Evolutionary conservation across 2,329 filamentous ascomycete species (phyloP), one percentile per base, ranked within the genome.

Genomic region (Aspergillus amoenus): DNA sequence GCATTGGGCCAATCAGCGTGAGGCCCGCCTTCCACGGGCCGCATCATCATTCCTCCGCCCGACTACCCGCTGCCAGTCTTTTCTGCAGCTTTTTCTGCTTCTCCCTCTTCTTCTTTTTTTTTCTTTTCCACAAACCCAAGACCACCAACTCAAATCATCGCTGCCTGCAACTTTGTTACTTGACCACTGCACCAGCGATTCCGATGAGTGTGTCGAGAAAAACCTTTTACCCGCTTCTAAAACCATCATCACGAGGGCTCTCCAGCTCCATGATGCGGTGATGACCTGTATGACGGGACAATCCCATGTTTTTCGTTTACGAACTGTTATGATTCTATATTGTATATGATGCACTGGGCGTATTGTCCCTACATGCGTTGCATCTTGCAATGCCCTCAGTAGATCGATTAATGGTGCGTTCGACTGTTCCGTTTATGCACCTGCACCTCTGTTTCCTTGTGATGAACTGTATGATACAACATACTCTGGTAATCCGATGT

Each of bases 71-170:
- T 49, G 51, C 63, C 56, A 59, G 51, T 62, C 51, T 52, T 55
- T 61, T 48, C 56, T 44, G 34, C 43, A 39, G 59, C 45, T 61
- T 62, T 59, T 66, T 63, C 59, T 46, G 58, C 45, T 55, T 61
- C 39, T 58, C 46, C 55, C 61, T 56, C 59, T 53, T 62, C 52
- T 46, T 54, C 42, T 50, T 58, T 59, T 64, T 68, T 59, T 58
- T 61, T 64, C 68, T 71, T 70, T 71, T 70, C 73, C 67, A 67
- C 68, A 76, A 76, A 74, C 74, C 75, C 78, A 81, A 84, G 86
- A 88, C 86, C 86, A 85, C 82, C 82, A 82, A 86, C 82, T 88
- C 86, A 88, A 88, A 89, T 88, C 83, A 86, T 86, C 83, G 82
- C 80, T 84, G 84, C 82, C 80, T 82, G 80, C 81, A 64, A 59